Conservation (phyloP, 1,284 basidiomycete species). For the Blastosporella zonata region DNA sequence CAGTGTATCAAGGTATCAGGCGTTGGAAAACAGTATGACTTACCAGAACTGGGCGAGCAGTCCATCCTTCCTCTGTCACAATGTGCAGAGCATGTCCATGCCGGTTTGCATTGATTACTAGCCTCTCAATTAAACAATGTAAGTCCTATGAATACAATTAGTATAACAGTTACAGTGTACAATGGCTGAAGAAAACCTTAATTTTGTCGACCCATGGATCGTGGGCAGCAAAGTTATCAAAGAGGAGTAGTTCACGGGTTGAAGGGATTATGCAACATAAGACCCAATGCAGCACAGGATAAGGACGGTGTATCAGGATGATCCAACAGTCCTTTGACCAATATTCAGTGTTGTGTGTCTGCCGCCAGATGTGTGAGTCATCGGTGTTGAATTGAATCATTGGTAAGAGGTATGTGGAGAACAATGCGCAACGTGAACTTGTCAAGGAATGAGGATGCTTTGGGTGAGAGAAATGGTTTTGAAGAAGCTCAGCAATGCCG, state of each 20-base stretch:
- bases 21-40: neutral
- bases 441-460: neutral
- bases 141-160: constrained; percentile 8
- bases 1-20: neutral
- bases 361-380: constrained; percentile 20
- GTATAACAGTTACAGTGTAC: neutral
- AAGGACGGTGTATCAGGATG: constrained; percentile 22
- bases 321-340: constrained; percentile 26
- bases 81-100: constrained; percentile 8
- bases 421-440: constrained; percentile 15
- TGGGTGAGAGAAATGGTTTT: neutral
- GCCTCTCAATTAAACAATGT: constrained; percentile 7
- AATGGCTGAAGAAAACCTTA: neutral
- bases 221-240: constrained; percentile 21
- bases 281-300: constrained; percentile 21
- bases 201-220: constrained; percentile 9
- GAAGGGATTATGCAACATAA: constrained; percentile 12
- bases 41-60: constrained; percentile 6
- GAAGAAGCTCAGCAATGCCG: constrained; percentile 4
- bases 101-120: constrained; percentile 7
- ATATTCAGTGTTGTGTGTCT: constrained; percentile 13
- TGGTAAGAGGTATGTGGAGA: constrained; percentile 20
- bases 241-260: constrained; percentile 15
- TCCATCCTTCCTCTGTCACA: constrained; percentile 9
- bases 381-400: constrained; percentile 6